A percentile compares a stretch with the other conserved stretches of the same genome.
Evolutionary conservation across 495 filamentous ascomycete species (phyloP).

Genomic region (Neurospora sublineolata): DNA sequence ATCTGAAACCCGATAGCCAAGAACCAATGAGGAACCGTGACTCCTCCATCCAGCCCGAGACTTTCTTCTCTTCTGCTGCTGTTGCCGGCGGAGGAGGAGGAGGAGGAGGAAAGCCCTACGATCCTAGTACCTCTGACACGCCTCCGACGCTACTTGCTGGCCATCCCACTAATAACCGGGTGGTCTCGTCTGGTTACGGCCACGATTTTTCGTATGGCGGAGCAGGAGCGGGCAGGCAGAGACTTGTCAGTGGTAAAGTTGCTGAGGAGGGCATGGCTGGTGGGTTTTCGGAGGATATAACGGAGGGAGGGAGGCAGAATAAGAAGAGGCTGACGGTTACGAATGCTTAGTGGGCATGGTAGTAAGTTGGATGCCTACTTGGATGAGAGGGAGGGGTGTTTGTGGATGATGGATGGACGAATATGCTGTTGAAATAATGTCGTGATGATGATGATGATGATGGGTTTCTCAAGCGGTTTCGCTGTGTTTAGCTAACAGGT

Average conservation of each 20-base stretch:
- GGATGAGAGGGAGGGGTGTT: background rate
- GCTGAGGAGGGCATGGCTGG: slow-evolving; percentile 71
- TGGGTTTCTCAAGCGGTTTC: background rate
- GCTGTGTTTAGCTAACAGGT: background rate
- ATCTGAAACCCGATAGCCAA: slow-evolving; percentile 11
- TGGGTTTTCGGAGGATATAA: background rate
- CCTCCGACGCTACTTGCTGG: slow-evolving; percentile 36
- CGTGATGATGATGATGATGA: background rate
- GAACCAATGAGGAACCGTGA: slow-evolving; percentile 23
- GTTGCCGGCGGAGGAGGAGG: background rate
- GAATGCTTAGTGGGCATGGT: background rate
- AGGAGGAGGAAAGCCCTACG: slow-evolving; percentile 30
- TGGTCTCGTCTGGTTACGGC: slow-evolving; percentile 47
- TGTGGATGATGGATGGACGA: background rate
- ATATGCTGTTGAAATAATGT: background rate
- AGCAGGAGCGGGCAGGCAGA: slow-evolving; percentile 17
- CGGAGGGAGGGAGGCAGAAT: background rate
- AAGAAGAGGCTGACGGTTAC: background rate
- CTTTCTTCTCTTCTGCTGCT: slow-evolving; percentile 32
- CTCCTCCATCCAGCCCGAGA: slow-evolving; percentile 40
- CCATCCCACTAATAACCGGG: slow-evolving; percentile 13
- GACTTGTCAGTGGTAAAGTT: slow-evolving; percentile 74
- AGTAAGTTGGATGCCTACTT: background rate
- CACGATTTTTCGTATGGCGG: slow-evolving; percentile 32
- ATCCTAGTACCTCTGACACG: slow-evolving; percentile 33